Percentiles rank a stretch among this genome's conserved stretches.
These are phyloP conservation scores for Hypoxylon fuscum DNA, from an alignment of 495 filamentous ascomycete species.

Conservation along the genomic window DNA sequence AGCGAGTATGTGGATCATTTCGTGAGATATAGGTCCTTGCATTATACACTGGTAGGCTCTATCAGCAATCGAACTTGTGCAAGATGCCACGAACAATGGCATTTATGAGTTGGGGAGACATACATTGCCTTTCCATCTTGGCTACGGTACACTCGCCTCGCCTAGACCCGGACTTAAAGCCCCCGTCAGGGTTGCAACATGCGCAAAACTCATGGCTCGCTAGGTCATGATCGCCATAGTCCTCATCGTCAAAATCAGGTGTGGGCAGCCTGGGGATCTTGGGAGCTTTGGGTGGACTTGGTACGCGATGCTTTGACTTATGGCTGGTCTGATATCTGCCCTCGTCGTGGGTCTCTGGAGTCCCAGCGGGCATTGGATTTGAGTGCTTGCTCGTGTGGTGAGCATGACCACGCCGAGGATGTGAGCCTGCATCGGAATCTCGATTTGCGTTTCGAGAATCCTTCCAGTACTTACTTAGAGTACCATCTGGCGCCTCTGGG, in stretches of 20 bases:
- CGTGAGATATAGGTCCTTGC: slow-evolving; percentile 19
- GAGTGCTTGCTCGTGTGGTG: background rate
- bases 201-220: slow-evolving; percentile 28
- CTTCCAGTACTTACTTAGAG: slow-evolving; percentile 5
- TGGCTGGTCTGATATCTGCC: background rate
- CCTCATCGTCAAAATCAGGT: slow-evolving; percentile 37
- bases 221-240: slow-evolving; percentile 1
- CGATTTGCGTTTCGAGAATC: slow-evolving; percentile 2
- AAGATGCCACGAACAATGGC: background rate
- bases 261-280: slow-evolving; percentile 42
- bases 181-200: slow-evolving; percentile 26
- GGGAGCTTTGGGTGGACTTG: slow-evolving; percentile 34
- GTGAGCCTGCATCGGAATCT: background rate
- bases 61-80: slow-evolving; percentile 5
- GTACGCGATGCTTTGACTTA: slow-evolving; percentile 11
- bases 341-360: background rate
- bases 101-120: background rate
- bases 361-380: background rate
- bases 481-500: background rate
- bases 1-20: slow-evolving; percentile 2
- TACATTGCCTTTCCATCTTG: slow-evolving; percentile 43
- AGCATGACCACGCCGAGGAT: background rate
- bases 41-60: slow-evolving; percentile 11
- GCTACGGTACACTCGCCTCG: slow-evolving; percentile 1
- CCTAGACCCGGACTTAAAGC: background rate